phyloP scores from a whole-genome alignment of 2,329 filamentous ascomycete species.

The Xylariaceae sp. region DNA sequence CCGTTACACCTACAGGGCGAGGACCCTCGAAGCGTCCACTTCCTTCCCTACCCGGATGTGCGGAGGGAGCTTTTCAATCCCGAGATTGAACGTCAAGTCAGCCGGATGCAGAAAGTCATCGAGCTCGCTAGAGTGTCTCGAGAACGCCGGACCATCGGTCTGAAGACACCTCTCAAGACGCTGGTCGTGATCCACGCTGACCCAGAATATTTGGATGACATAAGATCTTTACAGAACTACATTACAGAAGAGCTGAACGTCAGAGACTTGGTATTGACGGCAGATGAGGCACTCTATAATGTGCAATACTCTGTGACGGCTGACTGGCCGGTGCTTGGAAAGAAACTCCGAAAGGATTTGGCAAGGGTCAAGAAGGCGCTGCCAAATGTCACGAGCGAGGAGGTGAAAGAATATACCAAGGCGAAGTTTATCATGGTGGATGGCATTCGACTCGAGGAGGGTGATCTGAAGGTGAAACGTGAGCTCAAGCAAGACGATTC shows the following conservation, averaged over 20 bases:
- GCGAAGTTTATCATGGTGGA: slow-evolving; percentile 75
- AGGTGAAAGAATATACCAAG: slow-evolving; percentile 74
- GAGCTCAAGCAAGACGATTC: slow-evolving; percentile 71
- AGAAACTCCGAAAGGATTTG: slow-evolving; percentile 96
- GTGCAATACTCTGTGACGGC: slow-evolving; percentile 86
- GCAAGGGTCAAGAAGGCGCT: slow-evolving; percentile 87
- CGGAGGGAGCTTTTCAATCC: slow-evolving; percentile 83
- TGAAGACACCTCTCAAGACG: slow-evolving; percentile 89
- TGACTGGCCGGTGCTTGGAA: slow-evolving; percentile 91
- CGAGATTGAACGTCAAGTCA: slow-evolving; percentile 79
- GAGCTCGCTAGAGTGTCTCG: slow-evolving; percentile 82
- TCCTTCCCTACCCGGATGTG: slow-evolving; percentile 84
- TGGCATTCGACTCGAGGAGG: slow-evolving; percentile 75
- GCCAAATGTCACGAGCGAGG: slow-evolving; percentile 69
- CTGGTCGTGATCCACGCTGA: slow-evolving; percentile 85
- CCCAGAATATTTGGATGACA: slow-evolving; percentile 76
- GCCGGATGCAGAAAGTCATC: slow-evolving; percentile 93
- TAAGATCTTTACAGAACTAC: slow-evolving; percentile 81
- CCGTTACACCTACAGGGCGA: slow-evolving; percentile 64
- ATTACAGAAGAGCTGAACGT: slow-evolving; percentile 91
- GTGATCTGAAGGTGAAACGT: slow-evolving; percentile 78
- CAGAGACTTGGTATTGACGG: slow-evolving; percentile 75
- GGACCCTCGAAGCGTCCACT: slow-evolving; percentile 85
- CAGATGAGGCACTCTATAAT: slow-evolving; percentile 84
- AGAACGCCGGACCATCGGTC: slow-evolving; percentile 75